A percentile compares a stretch with the other conserved stretches of the same genome.
These are phyloP conservation scores for Ustilago nuda DNA, from an alignment of 1,284 basidiomycete species.

Conservation along the genomic window DNA sequence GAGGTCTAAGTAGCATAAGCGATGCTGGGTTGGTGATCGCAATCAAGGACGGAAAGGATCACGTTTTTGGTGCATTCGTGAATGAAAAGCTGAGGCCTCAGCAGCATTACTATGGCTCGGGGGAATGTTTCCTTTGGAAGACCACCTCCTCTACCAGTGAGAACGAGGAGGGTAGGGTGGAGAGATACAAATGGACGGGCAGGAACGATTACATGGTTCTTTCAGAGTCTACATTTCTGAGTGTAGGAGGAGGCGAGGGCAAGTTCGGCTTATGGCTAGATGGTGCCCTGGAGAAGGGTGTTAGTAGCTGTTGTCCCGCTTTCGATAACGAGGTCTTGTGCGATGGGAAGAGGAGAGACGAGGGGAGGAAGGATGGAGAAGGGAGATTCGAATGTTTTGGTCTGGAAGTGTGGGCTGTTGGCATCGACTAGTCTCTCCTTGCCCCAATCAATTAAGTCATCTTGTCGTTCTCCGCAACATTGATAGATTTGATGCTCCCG, in stretches of 20 bases:
- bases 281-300: constrained; percentile 82
- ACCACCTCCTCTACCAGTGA: constrained; percentile 68
- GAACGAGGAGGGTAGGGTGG: constrained; percentile 46
- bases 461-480: no score
- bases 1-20: constrained; percentile 41
- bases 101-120: constrained; percentile 65
- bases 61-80: constrained; percentile 67
- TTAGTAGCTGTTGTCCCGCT: constrained; percentile 84
- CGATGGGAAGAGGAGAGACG: constrained; percentile 31
- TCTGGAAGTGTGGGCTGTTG: constrained; percentile 82
- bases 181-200: constrained; percentile 88
- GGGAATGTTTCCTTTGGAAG: constrained; percentile 60
- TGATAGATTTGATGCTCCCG: no score
- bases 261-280: constrained; percentile 84
- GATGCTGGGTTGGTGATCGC: constrained; percentile 65
- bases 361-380: constrained; percentile 72
- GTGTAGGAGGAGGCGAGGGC: constrained; percentile 64
- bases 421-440: constrained; percentile 70
- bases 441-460: no score
- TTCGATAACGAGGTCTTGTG: constrained; percentile 89
- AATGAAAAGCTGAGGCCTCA: constrained; percentile 63
- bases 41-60: constrained; percentile 58
- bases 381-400: constrained; percentile 84
- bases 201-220: constrained; percentile 90
- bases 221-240: constrained; percentile 74